Evolutionary conservation across 202 grass and related monocot species (phyloP).

Genomic region (Schoenoplectus tabernaemontani): DNA sequence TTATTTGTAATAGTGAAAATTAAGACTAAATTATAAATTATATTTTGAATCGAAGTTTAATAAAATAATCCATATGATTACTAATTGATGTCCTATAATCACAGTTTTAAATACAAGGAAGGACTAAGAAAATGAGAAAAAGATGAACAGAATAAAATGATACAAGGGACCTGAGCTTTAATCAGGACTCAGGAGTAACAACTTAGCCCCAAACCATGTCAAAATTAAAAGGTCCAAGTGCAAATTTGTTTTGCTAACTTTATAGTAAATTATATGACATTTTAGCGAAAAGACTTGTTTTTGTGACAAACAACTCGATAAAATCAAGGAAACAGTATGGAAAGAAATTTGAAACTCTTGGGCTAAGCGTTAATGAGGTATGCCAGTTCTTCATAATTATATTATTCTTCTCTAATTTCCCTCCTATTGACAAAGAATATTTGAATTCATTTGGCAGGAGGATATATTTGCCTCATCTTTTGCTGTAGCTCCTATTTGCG

Average conservation of each 20-base stretch:
- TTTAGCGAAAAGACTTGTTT: slow-evolving; percentile 91
- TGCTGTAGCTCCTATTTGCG: slow-evolving; percentile 75
- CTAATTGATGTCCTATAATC: neutral
- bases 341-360: slow-evolving; percentile 81
- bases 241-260: neutral
- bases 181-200: neutral
- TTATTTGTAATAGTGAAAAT: no score
- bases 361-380: slow-evolving; percentile 66
- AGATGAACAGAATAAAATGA: neutral
- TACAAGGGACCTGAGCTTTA: neutral
- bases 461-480: slow-evolving; percentile 99
- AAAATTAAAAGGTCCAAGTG: neutral
- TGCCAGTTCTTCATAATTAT: neutral
- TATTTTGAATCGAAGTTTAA: neutral
- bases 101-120: neutral
- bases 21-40: no score
- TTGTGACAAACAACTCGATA: slow-evolving; percentile 93
- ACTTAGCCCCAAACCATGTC: neutral
- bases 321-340: slow-evolving; percentile 98
- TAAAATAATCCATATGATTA: neutral
- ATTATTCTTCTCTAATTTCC: neutral
- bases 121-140: neutral
- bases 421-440: neutral
- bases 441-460: slow-evolving; percentile 38
- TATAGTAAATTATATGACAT: neutral